A percentile compares a stretch with the other conserved stretches of the same genome.
Conservation (phyloP, 352 stramenopile genomes). For the Phytophthora meadii region DNA sequence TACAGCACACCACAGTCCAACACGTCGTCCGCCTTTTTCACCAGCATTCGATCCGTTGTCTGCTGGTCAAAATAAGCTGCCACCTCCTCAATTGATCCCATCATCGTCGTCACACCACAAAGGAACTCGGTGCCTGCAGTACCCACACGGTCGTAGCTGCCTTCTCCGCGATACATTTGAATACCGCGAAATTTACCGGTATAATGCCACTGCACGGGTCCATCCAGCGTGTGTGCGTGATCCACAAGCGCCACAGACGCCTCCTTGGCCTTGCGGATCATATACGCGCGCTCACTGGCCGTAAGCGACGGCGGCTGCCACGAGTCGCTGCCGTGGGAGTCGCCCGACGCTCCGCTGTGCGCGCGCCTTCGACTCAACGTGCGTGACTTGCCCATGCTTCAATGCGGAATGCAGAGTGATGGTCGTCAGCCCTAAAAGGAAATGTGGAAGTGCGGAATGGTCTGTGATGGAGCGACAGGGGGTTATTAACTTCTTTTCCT, state of each 20-base stretch:
- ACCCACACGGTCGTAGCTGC: conserved; percentile 43
- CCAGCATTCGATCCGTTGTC: conserved; percentile 63
- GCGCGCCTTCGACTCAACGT: conserved; percentile 25
- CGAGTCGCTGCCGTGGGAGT: conserved; percentile 3
- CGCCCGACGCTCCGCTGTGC: conserved; percentile 15
- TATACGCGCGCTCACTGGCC: conserved; percentile 55
- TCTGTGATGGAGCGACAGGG: conserved; percentile 7
- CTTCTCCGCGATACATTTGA: conserved; percentile 84
- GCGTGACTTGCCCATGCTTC: conserved; percentile 29
- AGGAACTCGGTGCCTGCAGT: conserved; percentile 64
- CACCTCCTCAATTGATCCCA: conserved; percentile 72
- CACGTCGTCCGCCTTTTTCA: conserved; percentile 70
- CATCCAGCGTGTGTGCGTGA: conserved; percentile 76
- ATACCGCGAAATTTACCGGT: conserved; percentile 77
- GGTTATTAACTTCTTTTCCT: not conserved
- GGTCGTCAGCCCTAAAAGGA: conserved; percentile 12
- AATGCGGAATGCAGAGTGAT: conserved; percentile 14
- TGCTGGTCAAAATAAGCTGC: conserved; percentile 72
- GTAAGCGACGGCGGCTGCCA: conserved; percentile 42
- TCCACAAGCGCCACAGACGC: conserved; percentile 73
- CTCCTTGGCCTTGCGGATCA: conserved; percentile 75
- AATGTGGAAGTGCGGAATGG: conserved; percentile 23
- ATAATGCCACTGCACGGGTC: conserved; percentile 79
- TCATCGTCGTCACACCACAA: conserved; percentile 81
- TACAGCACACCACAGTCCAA: conserved; percentile 76